Evolutionary conservation across 345 rosid genomes (phyloP).

Genomic region (Dipteronia dyeriana): DNA sequence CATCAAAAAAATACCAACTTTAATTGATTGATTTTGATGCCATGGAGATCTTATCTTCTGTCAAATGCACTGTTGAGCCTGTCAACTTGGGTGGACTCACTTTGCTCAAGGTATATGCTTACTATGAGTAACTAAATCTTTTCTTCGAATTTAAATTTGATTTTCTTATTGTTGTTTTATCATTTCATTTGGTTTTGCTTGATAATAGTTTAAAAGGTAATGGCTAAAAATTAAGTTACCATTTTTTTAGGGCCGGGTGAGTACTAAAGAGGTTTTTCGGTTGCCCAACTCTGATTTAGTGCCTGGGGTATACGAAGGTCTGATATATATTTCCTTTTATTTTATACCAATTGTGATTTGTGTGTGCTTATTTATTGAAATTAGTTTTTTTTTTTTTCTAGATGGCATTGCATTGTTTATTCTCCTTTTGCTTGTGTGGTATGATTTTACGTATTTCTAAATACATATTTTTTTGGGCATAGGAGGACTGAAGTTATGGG

Average conservation of each 20-base stretch:
- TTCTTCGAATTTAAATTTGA: background rate
- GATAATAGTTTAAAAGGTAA: background rate
- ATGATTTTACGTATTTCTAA: background rate
- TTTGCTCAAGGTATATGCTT: constrained; percentile 58
- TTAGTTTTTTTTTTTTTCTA: background rate
- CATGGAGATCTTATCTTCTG: constrained; percentile 52
- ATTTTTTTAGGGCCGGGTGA: constrained; percentile 71
- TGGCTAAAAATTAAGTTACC: constrained; percentile 16
- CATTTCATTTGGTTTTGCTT: background rate
- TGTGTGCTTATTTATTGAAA: background rate
- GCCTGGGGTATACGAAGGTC: constrained; percentile 96
- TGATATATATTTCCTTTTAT: constrained; percentile 2
- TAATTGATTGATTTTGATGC: constrained; percentile 13
- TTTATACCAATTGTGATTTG: background rate
- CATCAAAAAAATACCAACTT: background rate
- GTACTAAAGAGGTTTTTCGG: constrained; percentile 80
- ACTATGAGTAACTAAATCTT: background rate
- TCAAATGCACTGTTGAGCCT: constrained; percentile 48
- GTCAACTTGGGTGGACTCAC: constrained; percentile 56
- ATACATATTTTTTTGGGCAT: background rate
- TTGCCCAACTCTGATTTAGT: constrained; percentile 88
- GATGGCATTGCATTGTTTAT: background rate
- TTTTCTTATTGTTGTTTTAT: background rate
- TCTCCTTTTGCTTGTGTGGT: background rate
- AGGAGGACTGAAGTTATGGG: constrained; percentile 99